phyloP scores from a whole-genome alignment of 1,139 yeast genomes.

The Scheffersomyces segobiensis region DNA sequence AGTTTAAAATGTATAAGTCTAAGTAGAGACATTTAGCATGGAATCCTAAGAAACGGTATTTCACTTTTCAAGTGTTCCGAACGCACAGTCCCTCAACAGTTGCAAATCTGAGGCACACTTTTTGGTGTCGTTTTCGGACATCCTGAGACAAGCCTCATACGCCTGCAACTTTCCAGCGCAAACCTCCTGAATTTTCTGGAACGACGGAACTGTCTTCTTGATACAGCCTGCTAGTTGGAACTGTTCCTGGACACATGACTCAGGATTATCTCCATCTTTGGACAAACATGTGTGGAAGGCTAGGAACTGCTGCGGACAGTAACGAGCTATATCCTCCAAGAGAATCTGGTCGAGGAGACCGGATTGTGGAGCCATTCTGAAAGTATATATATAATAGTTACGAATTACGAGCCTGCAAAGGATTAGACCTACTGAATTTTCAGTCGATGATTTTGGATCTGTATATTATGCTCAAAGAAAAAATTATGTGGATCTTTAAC shows the following conservation, averaged over 20 bases:
- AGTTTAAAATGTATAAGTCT: background rate
- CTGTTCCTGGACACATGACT: conserved; percentile 54
- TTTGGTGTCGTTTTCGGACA: conserved; percentile 32
- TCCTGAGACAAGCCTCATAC: conserved; percentile 60
- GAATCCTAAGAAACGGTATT: no score
- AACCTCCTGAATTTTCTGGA: conserved; percentile 58
- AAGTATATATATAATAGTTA: background rate
- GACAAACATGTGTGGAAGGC: conserved; percentile 66
- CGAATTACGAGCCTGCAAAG: background rate
- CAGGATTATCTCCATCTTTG: conserved; percentile 42
- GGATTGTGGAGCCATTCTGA: conserved; percentile 6
- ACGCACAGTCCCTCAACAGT: conserved; percentile 39
- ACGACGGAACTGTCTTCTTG: conserved; percentile 59
- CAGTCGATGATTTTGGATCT: background rate
- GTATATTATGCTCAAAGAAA: background rate
- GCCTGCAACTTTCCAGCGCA: conserved; percentile 57
- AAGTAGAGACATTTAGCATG: background rate
- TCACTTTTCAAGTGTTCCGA: conserved; percentile 19
- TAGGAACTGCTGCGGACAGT: conserved; percentile 66
- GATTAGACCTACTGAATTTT: no score
- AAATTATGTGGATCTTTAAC: background rate
- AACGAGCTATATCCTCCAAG: conserved; percentile 61
- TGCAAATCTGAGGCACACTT: conserved; percentile 29
- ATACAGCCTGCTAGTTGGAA: conserved; percentile 56
- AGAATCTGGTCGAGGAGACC: conserved; percentile 48